Evolutionary conservation across 768 basidiomycete species (phyloP), one percentile per base, ranked within the genome.

Genomic region (Tulasnella sp.): DNA sequence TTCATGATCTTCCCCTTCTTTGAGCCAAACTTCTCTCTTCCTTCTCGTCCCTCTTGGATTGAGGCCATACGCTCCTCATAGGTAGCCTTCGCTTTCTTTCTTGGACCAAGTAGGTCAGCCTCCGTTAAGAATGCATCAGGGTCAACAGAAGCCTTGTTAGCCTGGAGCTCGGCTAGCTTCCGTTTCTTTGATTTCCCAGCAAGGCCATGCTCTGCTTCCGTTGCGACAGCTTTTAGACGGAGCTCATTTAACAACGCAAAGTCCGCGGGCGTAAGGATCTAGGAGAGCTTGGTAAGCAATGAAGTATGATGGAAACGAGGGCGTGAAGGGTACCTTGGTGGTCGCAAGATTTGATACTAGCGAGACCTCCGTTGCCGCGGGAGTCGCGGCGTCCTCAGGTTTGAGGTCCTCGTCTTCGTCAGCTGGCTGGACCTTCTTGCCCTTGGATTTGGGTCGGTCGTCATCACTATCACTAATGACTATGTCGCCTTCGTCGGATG

Each of bases 241-340:
- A 99, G 90, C 81, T 98, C 94, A 82, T 94, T 93, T 74, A 99
- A 87, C 74, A 98, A 84, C 0, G 93, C 93, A 83, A 98, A 99
- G 84, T 99, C 98, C 40, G 96, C 96, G 0, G 98, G 98, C 0
- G 98, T 99, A 61, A 99, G 89, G 82, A 99, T 99, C 95, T 98
- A 81, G 32, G 46, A 18, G 16, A 57, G n/a, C 13, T 39, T 81
- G 44, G 23, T 76, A 16, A 71, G 57, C 16, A 40, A 23, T n/a
- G 57, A 3, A 75, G 71, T 72, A 15, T 44, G 2, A 39, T 26
- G 39, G 51, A 61, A 35, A 46, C 67, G 51, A 32, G 57, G 37
- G 4, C 40, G 70, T 6, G 61, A 9, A 16, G 10, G 81, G 73
- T 77, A 92, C 95, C 86, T 95, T 95, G 35, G 92, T 92, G 5